A percentile compares a stretch with the other conserved stretches of the same genome.
Evolutionary conservation across 208 protist genomes (phyloP).

Genomic region (Leishmania aethiopica): DNA sequence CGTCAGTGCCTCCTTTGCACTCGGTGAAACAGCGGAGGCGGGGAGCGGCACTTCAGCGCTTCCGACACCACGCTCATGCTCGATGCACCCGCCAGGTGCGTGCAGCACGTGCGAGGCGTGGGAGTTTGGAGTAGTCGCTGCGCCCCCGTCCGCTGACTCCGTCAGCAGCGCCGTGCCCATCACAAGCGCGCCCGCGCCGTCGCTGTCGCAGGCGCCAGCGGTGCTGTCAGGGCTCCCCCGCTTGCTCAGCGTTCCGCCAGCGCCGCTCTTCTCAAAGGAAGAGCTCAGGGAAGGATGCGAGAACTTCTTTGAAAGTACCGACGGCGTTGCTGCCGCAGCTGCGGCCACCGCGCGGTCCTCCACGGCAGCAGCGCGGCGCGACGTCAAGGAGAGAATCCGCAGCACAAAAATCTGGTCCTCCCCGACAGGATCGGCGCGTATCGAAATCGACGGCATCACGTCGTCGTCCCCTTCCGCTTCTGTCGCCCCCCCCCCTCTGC

Average conservation of each 20-base stretch:
- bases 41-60: not conserved
- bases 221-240: not conserved
- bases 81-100: not conserved
- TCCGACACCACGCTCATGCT: not conserved
- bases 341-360: not conserved
- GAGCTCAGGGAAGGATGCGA: not conserved
- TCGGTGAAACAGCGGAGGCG: not conserved
- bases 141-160: not conserved
- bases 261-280: not conserved
- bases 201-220: not conserved
- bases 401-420: slow-evolving; percentile 1
- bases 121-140: not conserved
- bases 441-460: not conserved
- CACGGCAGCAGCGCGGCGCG: not conserved
- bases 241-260: not conserved
- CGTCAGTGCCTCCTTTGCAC: not conserved
- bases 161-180: slow-evolving; percentile 3
- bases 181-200: not conserved
- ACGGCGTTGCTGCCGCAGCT: not conserved
- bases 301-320: not conserved
- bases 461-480: not conserved
- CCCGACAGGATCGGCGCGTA: not conserved
- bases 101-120: not conserved
- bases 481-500: not conserved
- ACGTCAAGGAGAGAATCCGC: slow-evolving; percentile 1